Evolutionary conservation across 2,329 filamentous ascomycete genomes (phyloP), one percentile per base, ranked within the genome.

Genomic region (Rutstroemia sydowiana): DNA sequence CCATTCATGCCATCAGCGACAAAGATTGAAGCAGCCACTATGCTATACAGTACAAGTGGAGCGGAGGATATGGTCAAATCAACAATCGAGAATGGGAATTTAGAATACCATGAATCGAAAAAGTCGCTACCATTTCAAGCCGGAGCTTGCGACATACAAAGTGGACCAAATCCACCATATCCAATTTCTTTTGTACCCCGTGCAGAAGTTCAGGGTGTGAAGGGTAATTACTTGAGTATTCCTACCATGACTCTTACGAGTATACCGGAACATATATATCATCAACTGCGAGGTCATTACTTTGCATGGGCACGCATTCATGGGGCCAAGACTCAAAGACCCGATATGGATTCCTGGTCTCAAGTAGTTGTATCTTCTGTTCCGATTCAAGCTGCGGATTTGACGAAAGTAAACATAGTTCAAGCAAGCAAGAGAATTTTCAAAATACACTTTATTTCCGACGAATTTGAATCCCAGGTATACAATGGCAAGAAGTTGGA

Each of bases 221-320:
- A 62, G 60, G 10, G 26, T 18, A 55, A 57, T 11, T 66, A 73
- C 34, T 66, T 75, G 5, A 74, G 73, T 0, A 68, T 75, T 2
- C 77, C 79, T 0, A 80, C 76, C 0, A 75, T 80, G 0, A 81
- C 76, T 53, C 65, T 87, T 2, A 59, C 61, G 0, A 73, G 71
- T 9, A 69, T 84, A 0, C 70, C 78, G 0, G 75, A 76, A 23
- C 71, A 77, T 31, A 64, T 84, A 37, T 69, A 73, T 20, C 67
- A 77, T 55, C 73, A 76, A 3, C 70, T 87, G 45, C 68, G 71
- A 11, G 84, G 84, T 0, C 73, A 83, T 6, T 87, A 83, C 60
- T 80, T 84, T 36, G 82, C 80, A 3, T 87, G 84, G 83, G 59
- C 80, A 2, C 55, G 68, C 70, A 3, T 63, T 64, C 3, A 46